These are phyloP conservation scores for Zangia roseola DNA, from an alignment of 768 basidiomycete species.

Conservation along the genomic window DNA sequence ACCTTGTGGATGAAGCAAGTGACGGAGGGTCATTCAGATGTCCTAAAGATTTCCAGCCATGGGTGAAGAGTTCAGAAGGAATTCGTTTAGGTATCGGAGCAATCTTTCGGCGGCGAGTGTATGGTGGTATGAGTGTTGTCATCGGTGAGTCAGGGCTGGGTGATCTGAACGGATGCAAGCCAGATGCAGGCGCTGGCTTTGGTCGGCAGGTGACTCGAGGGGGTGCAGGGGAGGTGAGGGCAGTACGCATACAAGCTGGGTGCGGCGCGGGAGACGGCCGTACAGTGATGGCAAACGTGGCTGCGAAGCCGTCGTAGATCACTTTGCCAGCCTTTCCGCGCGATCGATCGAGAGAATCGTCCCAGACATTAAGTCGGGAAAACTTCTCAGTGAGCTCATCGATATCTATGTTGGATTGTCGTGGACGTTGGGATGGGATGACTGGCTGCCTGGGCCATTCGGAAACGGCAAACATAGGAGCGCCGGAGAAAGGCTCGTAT, in stretches of 20 bases:
- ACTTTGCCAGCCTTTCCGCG: background rate
- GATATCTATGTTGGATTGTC: background rate
- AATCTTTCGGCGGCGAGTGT: constrained; percentile 12
- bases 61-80: constrained; percentile 8
- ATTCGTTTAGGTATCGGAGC: constrained; percentile 28
- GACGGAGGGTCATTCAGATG: background rate
- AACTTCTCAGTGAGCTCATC: constrained; percentile 8
- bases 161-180: constrained; percentile 16
- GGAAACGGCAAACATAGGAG: background rate
- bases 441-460: constrained; percentile 9
- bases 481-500: constrained; percentile 19
- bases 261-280: constrained; percentile 14
- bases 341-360: background rate
- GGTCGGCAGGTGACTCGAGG: background rate
- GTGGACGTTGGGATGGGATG: background rate
- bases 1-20: background rate
- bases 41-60: background rate
- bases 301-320: background rate
- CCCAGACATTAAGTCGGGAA: constrained; percentile 9
- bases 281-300: constrained; percentile 14
- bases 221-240: background rate
- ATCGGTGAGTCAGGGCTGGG: constrained; percentile 17
- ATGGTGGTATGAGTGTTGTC: constrained; percentile 11
- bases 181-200: constrained; percentile 7
- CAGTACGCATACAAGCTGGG: constrained; percentile 12